These are phyloP conservation scores for Coemansia sp. DNA, from an alignment of 192 early-diverging fungal species.

Conservation along the genomic window DNA sequence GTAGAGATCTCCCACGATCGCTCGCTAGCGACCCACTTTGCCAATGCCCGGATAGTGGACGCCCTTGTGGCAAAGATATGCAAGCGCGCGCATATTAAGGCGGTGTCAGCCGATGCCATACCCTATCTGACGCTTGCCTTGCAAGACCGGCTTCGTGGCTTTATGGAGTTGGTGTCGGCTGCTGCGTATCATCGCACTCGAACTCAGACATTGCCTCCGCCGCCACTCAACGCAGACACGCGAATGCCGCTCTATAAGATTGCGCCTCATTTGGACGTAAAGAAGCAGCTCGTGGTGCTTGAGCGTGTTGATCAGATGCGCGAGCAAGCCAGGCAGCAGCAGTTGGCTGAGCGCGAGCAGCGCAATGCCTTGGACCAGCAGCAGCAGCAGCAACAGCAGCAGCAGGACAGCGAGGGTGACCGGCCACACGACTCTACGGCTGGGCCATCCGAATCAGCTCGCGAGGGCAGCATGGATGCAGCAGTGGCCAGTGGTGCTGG, in stretches of 20 bases:
- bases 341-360: conserved; percentile 49
- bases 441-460: neutral
- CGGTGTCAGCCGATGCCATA: conserved; percentile 61
- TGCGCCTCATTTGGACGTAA: conserved; percentile 63
- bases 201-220: conserved; percentile 60
- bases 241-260: conserved; percentile 69
- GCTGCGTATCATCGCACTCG: conserved; percentile 70
- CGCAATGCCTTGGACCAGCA: conserved; percentile 23
- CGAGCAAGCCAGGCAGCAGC: conserved; percentile 60
- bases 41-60: conserved; percentile 12
- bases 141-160: conserved; percentile 62
- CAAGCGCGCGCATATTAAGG: conserved; percentile 14
- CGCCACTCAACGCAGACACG: conserved; percentile 53
- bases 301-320: conserved; percentile 67
- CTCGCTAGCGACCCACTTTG: conserved; percentile 14
- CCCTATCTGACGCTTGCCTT: conserved; percentile 66
- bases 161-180: conserved; percentile 67
- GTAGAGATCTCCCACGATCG: conserved; percentile 29
- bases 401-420: conserved; percentile 9
- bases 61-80: conserved; percentile 19
- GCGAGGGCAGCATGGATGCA: neutral
- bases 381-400: conserved; percentile 20
- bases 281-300: conserved; percentile 66
- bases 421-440: neutral
- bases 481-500: neutral